These are phyloP conservation scores for Lichtheimia ornata DNA, from an alignment of 371 early-diverging fungal species.

Conservation along the genomic window DNA sequence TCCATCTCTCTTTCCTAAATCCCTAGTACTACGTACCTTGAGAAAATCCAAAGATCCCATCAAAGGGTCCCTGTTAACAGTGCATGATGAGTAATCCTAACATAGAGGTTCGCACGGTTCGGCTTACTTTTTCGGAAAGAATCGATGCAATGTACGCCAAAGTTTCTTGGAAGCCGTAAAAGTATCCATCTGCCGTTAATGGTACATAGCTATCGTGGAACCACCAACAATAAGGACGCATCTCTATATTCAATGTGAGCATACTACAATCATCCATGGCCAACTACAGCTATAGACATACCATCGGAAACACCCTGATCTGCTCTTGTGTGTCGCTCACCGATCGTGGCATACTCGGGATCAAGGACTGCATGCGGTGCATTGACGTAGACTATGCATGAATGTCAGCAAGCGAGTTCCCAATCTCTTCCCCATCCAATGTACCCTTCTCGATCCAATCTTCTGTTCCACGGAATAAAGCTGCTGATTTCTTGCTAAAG, in stretches of 20 bases:
- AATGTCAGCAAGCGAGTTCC: not conserved
- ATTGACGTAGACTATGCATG: constrained; percentile 54
- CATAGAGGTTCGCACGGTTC: not conserved
- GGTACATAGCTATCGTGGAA: constrained; percentile 17
- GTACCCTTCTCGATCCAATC: constrained; percentile 59
- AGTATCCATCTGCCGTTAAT: constrained; percentile 33
- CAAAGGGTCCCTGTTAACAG: constrained; percentile 61
- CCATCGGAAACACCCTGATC: constrained; percentile 49
- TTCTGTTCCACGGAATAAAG: constrained; percentile 64
- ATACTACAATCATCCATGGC: constrained; percentile 15
- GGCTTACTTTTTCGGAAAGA: constrained; percentile 49
- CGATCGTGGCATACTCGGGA: constrained; percentile 50
- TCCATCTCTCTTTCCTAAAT: not conserved
- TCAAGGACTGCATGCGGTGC: constrained; percentile 63
- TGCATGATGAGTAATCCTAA: not conserved
- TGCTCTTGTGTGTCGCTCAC: constrained; percentile 48
- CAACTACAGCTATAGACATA: constrained; percentile 44
- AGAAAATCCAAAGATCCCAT: constrained; percentile 77
- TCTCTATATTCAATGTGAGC: constrained; percentile 25
- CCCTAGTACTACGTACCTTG: constrained; percentile 38
- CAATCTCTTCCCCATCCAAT: not conserved
- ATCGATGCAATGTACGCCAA: constrained; percentile 46
- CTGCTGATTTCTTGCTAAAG: constrained; percentile 67
- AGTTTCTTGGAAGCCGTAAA: constrained; percentile 61
- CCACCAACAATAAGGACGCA: constrained; percentile 67